Evolutionary conservation across 1,284 basidiomycete genomes (phyloP).

Genomic region (Jaminaea rosea): DNA sequence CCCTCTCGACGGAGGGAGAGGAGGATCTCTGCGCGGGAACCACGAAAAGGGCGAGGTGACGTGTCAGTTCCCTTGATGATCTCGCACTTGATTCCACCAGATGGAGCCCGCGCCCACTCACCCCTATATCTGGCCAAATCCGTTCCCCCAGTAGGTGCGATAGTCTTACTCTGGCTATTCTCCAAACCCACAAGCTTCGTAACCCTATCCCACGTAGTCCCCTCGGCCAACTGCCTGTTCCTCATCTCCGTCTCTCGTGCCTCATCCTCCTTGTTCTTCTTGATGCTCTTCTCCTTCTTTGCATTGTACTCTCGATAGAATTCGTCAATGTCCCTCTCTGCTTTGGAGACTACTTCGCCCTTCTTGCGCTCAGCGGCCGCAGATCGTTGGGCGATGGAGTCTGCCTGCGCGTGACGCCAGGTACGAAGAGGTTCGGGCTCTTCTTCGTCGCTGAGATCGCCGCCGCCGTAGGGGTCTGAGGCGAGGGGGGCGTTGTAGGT

Average conservation of each 20-base stretch:
- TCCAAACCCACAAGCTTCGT: conserved; percentile 76
- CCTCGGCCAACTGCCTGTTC: conserved; percentile 69
- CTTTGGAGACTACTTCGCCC: conserved; percentile 76
- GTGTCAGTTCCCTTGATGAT: neutral
- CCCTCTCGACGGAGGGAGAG: conserved; percentile 38
- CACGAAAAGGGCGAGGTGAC: too few relatives aligned
- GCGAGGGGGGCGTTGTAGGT: too few relatives aligned
- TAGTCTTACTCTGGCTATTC: conserved; percentile 91
- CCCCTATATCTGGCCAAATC: conserved; percentile 82
- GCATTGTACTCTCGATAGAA: conserved; percentile 90
- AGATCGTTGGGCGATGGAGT: conserved; percentile 72
- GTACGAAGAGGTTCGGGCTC: conserved; percentile 48
- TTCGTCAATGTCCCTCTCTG: conserved; percentile 84
- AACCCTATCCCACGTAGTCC: conserved; percentile 94
- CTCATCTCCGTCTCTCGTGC: conserved; percentile 67
- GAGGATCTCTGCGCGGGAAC: conserved; percentile 20
- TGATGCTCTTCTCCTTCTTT: conserved; percentile 85
- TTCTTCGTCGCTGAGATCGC: conserved; percentile 21
- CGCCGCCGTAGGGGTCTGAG: conserved; percentile 1
- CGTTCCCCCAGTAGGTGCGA: conserved; percentile 74
- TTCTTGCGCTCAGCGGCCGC: conserved; percentile 69
- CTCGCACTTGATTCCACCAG: too few relatives aligned
- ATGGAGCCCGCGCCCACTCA: too few relatives aligned
- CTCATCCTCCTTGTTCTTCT: conserved; percentile 94
- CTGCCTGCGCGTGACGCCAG: conserved; percentile 80